Evolutionary conservation across 805 yeast genomes (phyloP).

Genomic region (Lachancea sp.): DNA sequence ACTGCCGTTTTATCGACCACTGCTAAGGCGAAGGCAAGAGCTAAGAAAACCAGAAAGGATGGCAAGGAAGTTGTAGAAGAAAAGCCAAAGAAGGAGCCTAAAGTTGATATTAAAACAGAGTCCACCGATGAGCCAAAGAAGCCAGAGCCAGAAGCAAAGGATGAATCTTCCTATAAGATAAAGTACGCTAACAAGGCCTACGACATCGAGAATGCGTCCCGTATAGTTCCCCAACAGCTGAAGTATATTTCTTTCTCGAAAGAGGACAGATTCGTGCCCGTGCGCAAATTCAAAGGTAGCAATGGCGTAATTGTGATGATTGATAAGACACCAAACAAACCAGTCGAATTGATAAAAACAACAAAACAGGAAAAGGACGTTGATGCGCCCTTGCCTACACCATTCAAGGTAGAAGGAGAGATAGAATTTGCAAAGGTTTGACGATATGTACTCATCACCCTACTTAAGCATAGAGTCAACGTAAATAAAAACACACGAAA

Average conservation of each 20-base stretch:
- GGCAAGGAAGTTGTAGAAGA: constrained; percentile 38
- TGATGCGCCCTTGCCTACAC: constrained; percentile 53
- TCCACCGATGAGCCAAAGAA: constrained; percentile 25
- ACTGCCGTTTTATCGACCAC: constrained; percentile 95
- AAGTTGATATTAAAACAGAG: constrained; percentile 17
- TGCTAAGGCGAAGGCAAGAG: constrained; percentile 88
- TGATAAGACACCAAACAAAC: constrained; percentile 57
- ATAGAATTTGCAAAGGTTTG: constrained; percentile 19
- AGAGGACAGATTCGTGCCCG: constrained; percentile 73
- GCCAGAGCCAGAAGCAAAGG: constrained; percentile 19
- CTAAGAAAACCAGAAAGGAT: constrained; percentile 55
- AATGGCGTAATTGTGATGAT: constrained; percentile 67
- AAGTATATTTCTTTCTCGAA: constrained; percentile 73
- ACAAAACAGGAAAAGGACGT: constrained; percentile 70
- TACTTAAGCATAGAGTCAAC: neutral
- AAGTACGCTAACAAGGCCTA: constrained; percentile 61
- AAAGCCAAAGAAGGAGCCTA: constrained; percentile 25
- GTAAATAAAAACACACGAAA: constrained; percentile 1
- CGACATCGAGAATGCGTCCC: constrained; percentile 68
- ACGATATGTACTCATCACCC: neutral
- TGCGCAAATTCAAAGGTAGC: constrained; percentile 63
- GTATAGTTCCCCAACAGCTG: constrained; percentile 86
- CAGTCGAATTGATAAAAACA: constrained; percentile 66
- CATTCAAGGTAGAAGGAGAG: constrained; percentile 30
- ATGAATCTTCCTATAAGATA: constrained; percentile 33